A percentile compares a stretch with the other conserved stretches of the same genome.
These are phyloP conservation scores for Hypoxylon sp. DNA, from an alignment of 2,329 filamentous ascomycete species.

Conservation along the genomic window DNA sequence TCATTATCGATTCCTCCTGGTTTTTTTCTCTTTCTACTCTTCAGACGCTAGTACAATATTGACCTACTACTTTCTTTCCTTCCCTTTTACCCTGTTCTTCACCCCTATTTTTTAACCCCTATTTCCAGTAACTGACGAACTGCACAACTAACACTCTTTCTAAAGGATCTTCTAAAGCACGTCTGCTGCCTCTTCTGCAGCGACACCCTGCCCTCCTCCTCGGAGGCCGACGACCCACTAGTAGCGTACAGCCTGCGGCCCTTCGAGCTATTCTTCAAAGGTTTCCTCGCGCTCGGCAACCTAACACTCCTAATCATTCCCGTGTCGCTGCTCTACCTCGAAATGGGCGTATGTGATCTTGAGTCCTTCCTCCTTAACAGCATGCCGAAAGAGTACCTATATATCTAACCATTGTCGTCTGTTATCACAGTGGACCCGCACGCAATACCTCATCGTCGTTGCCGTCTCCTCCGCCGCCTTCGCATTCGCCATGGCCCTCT, in stretches of 20 bases:
- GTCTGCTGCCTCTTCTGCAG: slow-evolving; percentile 23
- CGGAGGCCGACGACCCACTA: slow-evolving; percentile 14
- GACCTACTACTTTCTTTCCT: neutral
- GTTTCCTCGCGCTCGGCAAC: slow-evolving; percentile 2
- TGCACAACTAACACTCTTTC: slow-evolving; percentile 1
- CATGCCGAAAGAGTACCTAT: neutral
- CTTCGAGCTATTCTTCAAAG: slow-evolving; percentile 17
- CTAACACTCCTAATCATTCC: slow-evolving; percentile 33
- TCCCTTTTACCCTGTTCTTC: neutral
- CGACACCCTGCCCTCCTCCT: neutral
- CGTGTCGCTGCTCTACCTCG: slow-evolving; percentile 28
- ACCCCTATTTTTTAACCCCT: neutral
- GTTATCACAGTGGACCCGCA: slow-evolving; percentile 19
- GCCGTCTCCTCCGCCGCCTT: slow-evolving; percentile 30
- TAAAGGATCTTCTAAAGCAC: slow-evolving; percentile 24
- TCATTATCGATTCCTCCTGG: neutral
- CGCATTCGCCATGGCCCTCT: slow-evolving; percentile 13
- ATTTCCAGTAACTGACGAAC: neutral
- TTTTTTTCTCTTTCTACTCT: neutral
- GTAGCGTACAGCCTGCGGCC: slow-evolving; percentile 26
- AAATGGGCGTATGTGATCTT: slow-evolving; percentile 1
- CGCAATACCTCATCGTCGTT: slow-evolving; percentile 27
- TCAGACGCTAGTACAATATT: neutral
- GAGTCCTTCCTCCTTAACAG: neutral
- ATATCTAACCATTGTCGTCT: neutral